A percentile compares a stretch with the other conserved stretches of the same genome.
phyloP scores from a whole-genome alignment of 176 grass and related monocot species.

The Oryza australiensis region DNA sequence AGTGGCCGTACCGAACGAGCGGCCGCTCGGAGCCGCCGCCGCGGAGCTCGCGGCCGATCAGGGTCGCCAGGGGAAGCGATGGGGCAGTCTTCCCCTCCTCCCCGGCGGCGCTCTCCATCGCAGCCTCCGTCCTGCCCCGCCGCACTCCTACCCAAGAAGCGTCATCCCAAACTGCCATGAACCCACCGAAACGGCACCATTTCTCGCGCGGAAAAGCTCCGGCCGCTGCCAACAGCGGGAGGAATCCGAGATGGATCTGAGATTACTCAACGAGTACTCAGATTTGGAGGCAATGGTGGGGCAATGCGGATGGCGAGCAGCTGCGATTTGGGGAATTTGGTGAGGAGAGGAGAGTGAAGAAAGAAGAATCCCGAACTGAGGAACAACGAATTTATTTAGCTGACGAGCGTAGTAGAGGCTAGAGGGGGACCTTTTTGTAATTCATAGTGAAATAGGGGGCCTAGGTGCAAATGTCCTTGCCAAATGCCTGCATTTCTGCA shows the following conservation, averaged over 20 bases:
- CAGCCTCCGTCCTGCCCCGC: not conserved
- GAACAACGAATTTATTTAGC: slow-evolving; percentile 24
- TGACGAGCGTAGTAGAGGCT: slow-evolving; percentile 18
- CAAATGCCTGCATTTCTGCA: not conserved
- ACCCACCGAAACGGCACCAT: slow-evolving; percentile 29
- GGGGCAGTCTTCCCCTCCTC: slow-evolving; percentile 39
- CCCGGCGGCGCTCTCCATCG: slow-evolving; percentile 37
- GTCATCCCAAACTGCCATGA: not conserved
- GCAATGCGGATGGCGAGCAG: slow-evolving; percentile 30
- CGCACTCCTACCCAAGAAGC: slow-evolving; percentile 32
- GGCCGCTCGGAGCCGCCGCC: slow-evolving; percentile 69
- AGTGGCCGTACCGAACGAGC: slow-evolving; percentile 73
- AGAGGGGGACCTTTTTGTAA: not conserved
- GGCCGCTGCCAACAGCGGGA: not conserved
- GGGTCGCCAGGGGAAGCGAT: slow-evolving; percentile 64
- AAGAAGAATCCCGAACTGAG: slow-evolving; percentile 7
- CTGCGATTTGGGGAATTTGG: slow-evolving; percentile 43
- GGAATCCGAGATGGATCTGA: slow-evolving; percentile 26
- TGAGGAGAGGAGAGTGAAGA: slow-evolving; percentile 24
- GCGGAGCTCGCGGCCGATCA: slow-evolving; percentile 79
- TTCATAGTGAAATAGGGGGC: not conserved
- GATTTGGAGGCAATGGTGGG: slow-evolving; percentile 20
- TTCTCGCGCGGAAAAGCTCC: slow-evolving; percentile 27
- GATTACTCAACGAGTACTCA: not conserved
- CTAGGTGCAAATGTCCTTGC: not conserved